phyloP scores from a whole-genome alignment of 1,284 basidiomycete genomes.

The Ceratobasidium sp. region DNA sequence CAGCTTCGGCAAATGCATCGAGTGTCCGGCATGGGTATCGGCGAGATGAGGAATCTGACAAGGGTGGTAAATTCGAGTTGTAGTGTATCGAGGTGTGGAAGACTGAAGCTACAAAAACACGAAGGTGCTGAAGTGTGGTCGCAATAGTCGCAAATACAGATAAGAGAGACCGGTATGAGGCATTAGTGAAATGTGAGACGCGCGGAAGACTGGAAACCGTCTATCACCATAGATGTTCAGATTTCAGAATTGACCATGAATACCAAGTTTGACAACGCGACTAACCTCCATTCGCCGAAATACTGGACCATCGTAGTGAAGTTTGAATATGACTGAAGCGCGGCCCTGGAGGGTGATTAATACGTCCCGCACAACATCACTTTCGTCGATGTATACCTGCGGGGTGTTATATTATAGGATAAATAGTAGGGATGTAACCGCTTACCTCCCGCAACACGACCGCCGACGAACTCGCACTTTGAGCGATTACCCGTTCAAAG shows the following conservation, averaged over 20 bases:
- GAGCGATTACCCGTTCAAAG: slow-evolving; percentile 32
- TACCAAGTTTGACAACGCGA: background rate
- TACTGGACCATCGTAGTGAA: slow-evolving; percentile 53
- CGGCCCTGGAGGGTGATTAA: slow-evolving; percentile 79
- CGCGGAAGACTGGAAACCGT: slow-evolving; percentile 68
- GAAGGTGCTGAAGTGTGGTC: slow-evolving; percentile 71
- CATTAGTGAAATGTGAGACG: slow-evolving; percentile 73
- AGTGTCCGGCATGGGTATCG: slow-evolving; percentile 68
- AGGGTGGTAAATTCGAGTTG: slow-evolving; percentile 35
- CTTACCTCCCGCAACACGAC: slow-evolving; percentile 16
- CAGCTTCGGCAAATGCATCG: slow-evolving; percentile 85
- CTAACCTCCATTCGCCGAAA: slow-evolving; percentile 38
- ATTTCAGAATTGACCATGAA: background rate
- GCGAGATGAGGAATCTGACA: slow-evolving; percentile 48
- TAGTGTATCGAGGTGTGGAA: slow-evolving; percentile 56
- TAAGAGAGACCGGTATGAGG: slow-evolving; percentile 74
- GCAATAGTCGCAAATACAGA: slow-evolving; percentile 68
- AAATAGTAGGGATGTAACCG: background rate
- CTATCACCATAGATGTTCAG: slow-evolving; percentile 57
- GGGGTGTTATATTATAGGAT: background rate
- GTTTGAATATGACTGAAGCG: slow-evolving; percentile 60
- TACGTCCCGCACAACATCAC: slow-evolving; percentile 79
- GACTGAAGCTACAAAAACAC: slow-evolving; percentile 69
- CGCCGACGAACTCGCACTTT: slow-evolving; percentile 6
- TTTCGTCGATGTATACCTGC: slow-evolving; percentile 68